Evolutionary conservation across 148 eudicot species (phyloP).

Genomic region (Rhododendron williamsianum): DNA sequence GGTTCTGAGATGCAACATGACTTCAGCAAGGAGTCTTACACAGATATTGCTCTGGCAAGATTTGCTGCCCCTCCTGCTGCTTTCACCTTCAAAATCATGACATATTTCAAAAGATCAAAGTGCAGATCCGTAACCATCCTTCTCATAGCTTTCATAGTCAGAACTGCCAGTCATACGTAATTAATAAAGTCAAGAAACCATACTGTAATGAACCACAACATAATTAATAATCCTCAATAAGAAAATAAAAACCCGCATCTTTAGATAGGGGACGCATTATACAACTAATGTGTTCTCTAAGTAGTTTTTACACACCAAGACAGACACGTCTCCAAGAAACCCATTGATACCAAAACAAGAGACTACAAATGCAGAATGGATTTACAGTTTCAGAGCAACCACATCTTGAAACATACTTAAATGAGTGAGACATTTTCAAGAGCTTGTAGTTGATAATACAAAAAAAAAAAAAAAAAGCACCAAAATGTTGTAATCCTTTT

Average conservation of each 20-base stretch:
- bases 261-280: background rate
- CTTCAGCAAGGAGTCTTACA: background rate
- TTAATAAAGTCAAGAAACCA: background rate
- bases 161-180: background rate
- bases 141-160: background rate
- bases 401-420: background rate
- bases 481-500: no score
- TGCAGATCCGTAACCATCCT: background rate
- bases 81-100: background rate
- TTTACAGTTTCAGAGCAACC: background rate
- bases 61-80: background rate
- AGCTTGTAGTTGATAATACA: no score
- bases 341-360: background rate
- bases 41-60: constrained; percentile 2
- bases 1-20: background rate
- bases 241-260: background rate
- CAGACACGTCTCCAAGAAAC: background rate
- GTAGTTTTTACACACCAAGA: background rate
- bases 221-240: background rate
- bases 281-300: background rate
- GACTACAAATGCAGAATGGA: background rate
- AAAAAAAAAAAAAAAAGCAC: no score
- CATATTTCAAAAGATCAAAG: background rate
- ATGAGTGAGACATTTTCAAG: no score
- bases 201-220: background rate